A percentile compares a stretch with the other conserved stretches of the same genome.
Conservation (phyloP, 2,329 filamentous ascomycete species). For the Curvularia verruculosa region DNA sequence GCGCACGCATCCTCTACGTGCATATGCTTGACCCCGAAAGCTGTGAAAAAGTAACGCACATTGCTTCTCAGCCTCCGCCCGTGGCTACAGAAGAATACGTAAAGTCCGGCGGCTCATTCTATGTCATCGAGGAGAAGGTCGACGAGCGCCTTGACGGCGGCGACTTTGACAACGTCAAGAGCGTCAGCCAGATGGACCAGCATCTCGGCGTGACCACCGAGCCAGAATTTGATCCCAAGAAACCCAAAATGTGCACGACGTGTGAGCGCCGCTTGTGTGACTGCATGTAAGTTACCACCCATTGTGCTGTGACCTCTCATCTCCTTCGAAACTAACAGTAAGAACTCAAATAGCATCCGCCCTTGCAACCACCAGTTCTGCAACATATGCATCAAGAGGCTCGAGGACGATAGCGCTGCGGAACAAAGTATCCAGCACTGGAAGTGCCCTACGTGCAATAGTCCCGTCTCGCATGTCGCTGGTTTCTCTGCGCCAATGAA, state of each 20-base stretch:
- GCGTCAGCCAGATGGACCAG: slow-evolving; percentile 1
- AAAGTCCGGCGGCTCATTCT: not conserved
- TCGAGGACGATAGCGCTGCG: not conserved
- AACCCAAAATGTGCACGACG: not conserved
- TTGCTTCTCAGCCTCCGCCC: not conserved
- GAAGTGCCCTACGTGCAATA: not conserved
- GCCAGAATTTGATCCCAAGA: not conserved
- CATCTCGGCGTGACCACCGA: not conserved
- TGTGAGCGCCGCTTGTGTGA: not conserved
- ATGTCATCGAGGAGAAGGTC: not conserved
- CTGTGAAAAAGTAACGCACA: not conserved
- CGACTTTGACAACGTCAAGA: not conserved
- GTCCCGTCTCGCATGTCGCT: not conserved
- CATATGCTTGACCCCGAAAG: not conserved
- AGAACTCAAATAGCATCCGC: not conserved
- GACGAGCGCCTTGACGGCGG: not conserved
- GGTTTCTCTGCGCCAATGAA: slow-evolving; percentile 3
- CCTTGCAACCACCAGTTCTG: not conserved
- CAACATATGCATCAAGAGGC: not conserved
- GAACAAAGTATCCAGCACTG: not conserved
- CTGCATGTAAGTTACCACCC: not conserved
- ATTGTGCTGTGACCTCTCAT: too few relatives aligned
- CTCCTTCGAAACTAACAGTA: not conserved
- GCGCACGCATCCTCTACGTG: slow-evolving; percentile 1
- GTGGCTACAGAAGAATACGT: not conserved